Evolutionary conservation across 306 rosid species (phyloP).

Genomic region (Cicer pinnatifidum): DNA sequence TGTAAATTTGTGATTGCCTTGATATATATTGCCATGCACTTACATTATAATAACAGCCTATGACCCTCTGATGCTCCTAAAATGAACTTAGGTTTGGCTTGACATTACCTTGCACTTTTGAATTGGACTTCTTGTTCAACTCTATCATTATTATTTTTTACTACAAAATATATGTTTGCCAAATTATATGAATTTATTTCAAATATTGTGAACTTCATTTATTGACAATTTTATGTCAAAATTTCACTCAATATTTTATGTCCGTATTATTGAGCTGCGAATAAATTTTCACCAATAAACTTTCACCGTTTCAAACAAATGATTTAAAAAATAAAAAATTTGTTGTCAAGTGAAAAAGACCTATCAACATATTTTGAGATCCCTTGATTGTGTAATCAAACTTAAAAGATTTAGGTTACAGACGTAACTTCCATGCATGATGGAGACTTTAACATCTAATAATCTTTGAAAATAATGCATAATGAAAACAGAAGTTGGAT

Average conservation of each 20-base stretch:
- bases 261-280: background rate
- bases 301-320: background rate
- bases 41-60: no score
- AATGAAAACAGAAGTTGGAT: constrained; percentile 23
- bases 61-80: constrained; percentile 7
- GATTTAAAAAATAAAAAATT: background rate
- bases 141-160: no score
- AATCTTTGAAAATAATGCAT: constrained; percentile 18
- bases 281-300: background rate
- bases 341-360: background rate
- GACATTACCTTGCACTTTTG: background rate
- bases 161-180: no score
- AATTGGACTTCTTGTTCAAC: constrained; percentile 9
- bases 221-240: no score
- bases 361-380: background rate
- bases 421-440: background rate
- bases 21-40: background rate
- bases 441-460: constrained; percentile 23
- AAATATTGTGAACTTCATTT: no score
- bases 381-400: constrained; percentile 7
- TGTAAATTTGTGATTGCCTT: constrained; percentile 13
- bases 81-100: constrained; percentile 36
- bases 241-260: background rate
- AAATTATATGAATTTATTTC: no score
- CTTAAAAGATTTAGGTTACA: background rate